Evolutionary conservation across 1,284 basidiomycete species (phyloP).

Genomic region (Hemileia vastatrix): DNA sequence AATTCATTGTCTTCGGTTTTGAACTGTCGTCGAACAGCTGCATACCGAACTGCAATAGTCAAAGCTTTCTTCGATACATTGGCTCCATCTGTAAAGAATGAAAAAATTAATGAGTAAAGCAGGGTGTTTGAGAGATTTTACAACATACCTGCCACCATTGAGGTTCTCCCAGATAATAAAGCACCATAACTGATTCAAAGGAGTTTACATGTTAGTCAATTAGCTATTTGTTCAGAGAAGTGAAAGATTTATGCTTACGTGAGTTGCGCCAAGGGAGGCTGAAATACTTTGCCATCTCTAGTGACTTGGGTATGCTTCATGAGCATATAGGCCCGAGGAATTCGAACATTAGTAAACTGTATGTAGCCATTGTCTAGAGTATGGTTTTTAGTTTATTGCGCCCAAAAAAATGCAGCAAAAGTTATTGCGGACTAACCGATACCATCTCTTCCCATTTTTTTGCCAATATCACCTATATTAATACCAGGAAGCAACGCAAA

Average conservation of each 20-base stretch:
- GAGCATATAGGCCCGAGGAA: conserved; percentile 53
- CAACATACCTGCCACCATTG: conserved; percentile 53
- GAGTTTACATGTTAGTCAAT: background rate
- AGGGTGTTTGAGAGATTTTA: too few species aligned
- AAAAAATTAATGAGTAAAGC: too few species aligned
- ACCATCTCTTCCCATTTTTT: conserved; percentile 54
- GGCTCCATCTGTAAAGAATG: too few species aligned
- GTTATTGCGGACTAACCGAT: conserved; percentile 42
- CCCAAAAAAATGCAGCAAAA: background rate
- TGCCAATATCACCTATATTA: conserved; percentile 54
- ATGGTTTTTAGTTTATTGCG: conserved; percentile 14
- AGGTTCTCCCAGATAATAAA: conserved; percentile 51
- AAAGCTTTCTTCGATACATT: conserved; percentile 41
- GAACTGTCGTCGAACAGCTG: conserved; percentile 53
- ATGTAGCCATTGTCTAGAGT: conserved; percentile 48
- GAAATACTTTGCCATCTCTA: conserved; percentile 47
- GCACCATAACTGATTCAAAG: conserved; percentile 46
- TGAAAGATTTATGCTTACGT: conserved; percentile 40
- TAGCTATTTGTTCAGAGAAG: background rate
- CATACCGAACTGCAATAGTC: conserved; percentile 53
- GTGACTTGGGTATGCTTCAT: conserved; percentile 55
- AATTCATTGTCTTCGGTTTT: conserved; percentile 46
- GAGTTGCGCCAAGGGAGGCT: conserved; percentile 52
- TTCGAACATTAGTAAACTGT: conserved; percentile 53
- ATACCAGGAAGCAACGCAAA: conserved; percentile 50